Evolutionary conservation across 805 yeast species (phyloP).

Genomic region (Candida nanaspora): DNA sequence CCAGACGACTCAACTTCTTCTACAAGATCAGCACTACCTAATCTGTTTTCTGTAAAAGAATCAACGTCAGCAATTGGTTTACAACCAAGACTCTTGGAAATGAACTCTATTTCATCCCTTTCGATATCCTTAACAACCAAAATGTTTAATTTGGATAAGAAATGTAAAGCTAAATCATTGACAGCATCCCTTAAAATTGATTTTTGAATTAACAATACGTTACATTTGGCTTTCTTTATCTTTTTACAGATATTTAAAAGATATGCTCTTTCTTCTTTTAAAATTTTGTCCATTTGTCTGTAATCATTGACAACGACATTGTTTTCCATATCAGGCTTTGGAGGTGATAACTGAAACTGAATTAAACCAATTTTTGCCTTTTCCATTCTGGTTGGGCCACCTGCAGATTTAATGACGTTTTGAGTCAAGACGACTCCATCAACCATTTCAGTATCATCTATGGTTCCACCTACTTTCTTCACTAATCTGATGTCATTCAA

Average conservation of each 20-base stretch:
- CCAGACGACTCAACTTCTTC: slow-evolving; percentile 90
- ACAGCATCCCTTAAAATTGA: slow-evolving; percentile 94
- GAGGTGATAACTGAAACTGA: slow-evolving; percentile 94
- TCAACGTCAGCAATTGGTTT: slow-evolving; percentile 96
- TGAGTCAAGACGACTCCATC: slow-evolving; percentile 94
- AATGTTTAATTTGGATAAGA: slow-evolving; percentile 85
- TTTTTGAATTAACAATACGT: slow-evolving; percentile 82
- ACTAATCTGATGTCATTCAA: slow-evolving; percentile 80
- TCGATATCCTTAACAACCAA: slow-evolving; percentile 93
- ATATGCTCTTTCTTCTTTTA: slow-evolving; percentile 96
- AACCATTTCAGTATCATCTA: slow-evolving; percentile 89
- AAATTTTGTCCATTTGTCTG: slow-evolving; percentile 97
- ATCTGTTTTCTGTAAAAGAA: slow-evolving; percentile 83
- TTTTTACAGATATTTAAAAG: slow-evolving; percentile 90
- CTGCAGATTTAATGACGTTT: slow-evolving; percentile 80
- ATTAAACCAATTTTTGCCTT: slow-evolving; percentile 86
- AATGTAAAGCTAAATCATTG: slow-evolving; percentile 89
- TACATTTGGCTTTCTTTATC: slow-evolving; percentile 95
- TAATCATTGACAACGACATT: slow-evolving; percentile 96
- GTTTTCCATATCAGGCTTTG: slow-evolving; percentile 96
- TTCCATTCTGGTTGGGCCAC: slow-evolving; percentile 92
- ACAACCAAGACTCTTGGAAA: slow-evolving; percentile 79
- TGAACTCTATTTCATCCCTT: slow-evolving; percentile 92
- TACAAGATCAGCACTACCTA: slow-evolving; percentile 85
- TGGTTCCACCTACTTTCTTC: slow-evolving; percentile 95